Evolutionary conservation across 1,284 basidiomycete genomes (phyloP).

Genomic region (Chondrostereum purpureum): DNA sequence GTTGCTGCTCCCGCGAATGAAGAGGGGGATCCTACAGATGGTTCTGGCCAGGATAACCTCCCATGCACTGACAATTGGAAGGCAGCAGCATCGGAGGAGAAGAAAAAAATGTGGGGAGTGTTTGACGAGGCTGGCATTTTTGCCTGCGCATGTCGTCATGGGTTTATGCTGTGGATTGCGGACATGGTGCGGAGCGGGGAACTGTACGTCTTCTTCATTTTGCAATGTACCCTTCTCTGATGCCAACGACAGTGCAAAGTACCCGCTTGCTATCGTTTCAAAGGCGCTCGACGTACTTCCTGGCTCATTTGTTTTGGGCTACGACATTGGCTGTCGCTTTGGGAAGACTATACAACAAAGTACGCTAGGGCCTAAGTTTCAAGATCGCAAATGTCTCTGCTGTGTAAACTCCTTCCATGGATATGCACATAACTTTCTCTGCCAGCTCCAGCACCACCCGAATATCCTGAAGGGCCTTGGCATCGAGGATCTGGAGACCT

Average conservation of each 20-base stretch:
- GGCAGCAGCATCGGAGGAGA: slow-evolving; percentile 5
- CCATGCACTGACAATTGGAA: neutral
- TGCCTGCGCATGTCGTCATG: slow-evolving; percentile 21
- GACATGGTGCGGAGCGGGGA: slow-evolving; percentile 26
- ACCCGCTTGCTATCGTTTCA: slow-evolving; percentile 9
- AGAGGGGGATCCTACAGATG: neutral
- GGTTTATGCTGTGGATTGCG: slow-evolving; percentile 15
- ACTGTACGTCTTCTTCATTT: slow-evolving; percentile 15
- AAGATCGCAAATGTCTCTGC: neutral
- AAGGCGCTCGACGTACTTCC: slow-evolving; percentile 1
- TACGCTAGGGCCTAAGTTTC: slow-evolving; percentile 5
- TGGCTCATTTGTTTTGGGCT: slow-evolving; percentile 3
- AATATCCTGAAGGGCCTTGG: slow-evolving; percentile 17
- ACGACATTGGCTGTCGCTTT: slow-evolving; percentile 16
- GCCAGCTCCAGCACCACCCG: slow-evolving; percentile 17
- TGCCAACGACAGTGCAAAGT: slow-evolving; percentile 4
- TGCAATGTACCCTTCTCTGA: neutral
- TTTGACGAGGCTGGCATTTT: slow-evolving; percentile 24
- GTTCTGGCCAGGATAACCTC: slow-evolving; percentile 1
- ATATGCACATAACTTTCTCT: slow-evolving; percentile 18
- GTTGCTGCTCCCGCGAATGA: neutral
- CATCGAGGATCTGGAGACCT: slow-evolving; percentile 20
- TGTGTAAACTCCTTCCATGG: slow-evolving; percentile 16
- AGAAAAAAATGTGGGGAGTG: slow-evolving; percentile 16
- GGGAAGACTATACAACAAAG: slow-evolving; percentile 7